Evolutionary conservation across 805 yeast species (phyloP).

Genomic region (Nakazawaea ernobii): DNA sequence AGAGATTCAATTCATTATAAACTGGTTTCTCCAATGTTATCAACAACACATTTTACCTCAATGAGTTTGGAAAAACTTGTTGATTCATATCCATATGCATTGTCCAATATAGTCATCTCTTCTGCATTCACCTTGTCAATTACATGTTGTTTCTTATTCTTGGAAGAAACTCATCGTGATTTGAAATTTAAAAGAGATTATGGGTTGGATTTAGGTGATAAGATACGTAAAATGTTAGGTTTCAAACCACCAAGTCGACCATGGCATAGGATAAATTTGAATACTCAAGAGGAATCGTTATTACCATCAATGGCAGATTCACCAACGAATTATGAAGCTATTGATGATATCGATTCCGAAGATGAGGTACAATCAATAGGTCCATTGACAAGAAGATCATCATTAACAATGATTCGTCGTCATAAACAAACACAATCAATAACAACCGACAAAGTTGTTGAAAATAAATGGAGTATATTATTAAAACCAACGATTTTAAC

Average conservation of each 20-base stretch:
- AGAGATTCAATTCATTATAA: neutral
- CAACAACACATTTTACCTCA: neutral
- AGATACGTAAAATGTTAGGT: constrained; percentile 18
- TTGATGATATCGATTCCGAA: constrained; percentile 5
- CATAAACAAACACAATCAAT: neutral
- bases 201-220: constrained; percentile 42
- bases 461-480: constrained; percentile 16
- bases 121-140: constrained; percentile 29
- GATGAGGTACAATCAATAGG: constrained; percentile 9
- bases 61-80: constrained; percentile 22
- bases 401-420: constrained; percentile 6
- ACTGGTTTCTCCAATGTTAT: neutral
- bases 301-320: too few relatives aligned
- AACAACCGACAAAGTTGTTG: neutral
- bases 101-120: constrained; percentile 43
- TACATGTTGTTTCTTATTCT: constrained; percentile 35
- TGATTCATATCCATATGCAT: constrained; percentile 37
- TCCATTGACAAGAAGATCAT: constrained; percentile 11
- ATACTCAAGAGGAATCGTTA: too few relatives aligned
- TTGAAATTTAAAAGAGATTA: constrained; percentile 28
- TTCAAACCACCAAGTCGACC: constrained; percentile 10
- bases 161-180: constrained; percentile 47
- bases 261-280: constrained; percentile 14
- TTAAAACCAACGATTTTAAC: constrained; percentile 9
- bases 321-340: neutral